phyloP scores from a whole-genome alignment of 805 yeast species.

The Saccharomycopsis javanensis region DNA sequence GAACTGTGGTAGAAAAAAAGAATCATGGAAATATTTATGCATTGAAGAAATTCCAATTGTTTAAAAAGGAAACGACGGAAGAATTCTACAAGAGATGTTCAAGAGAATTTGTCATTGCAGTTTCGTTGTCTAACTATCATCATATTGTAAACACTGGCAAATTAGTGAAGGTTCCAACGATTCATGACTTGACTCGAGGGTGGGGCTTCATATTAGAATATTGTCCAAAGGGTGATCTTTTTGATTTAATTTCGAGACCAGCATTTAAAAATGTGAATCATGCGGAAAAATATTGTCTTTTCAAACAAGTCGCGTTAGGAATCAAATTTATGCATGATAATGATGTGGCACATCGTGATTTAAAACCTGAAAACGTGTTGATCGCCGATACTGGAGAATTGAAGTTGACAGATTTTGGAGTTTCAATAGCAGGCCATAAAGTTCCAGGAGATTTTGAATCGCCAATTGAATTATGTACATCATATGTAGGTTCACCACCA shows the following conservation, averaged over 20 bases:
- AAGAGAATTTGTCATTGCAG: conserved; percentile 56
- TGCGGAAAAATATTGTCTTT: conserved; percentile 56
- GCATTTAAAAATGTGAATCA: conserved; percentile 50
- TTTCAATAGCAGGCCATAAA: conserved; percentile 64
- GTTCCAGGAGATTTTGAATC: conserved; percentile 40
- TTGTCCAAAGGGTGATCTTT: conserved; percentile 80
- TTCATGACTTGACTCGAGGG: conserved; percentile 45
- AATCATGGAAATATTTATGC: conserved; percentile 38
- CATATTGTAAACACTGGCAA: conserved; percentile 52
- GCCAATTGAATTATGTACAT: conserved; percentile 29
- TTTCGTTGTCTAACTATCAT: conserved; percentile 40
- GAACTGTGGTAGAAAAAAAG: conserved; percentile 34
- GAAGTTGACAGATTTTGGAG: conserved; percentile 93
- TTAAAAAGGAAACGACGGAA: conserved; percentile 52
- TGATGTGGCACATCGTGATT: conserved; percentile 86
- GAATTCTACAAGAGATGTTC: conserved; percentile 56
- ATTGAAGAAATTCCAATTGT: conserved; percentile 51
- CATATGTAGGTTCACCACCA: conserved; percentile 72
- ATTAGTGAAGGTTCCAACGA: conserved; percentile 47
- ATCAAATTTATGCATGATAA: conserved; percentile 63
- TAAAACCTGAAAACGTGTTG: conserved; percentile 88
- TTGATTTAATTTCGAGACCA: conserved; percentile 45
- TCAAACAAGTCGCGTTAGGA: conserved; percentile 78
- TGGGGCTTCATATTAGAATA: conserved; percentile 95
- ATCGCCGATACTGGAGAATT: conserved; percentile 49